Base-by-base conservation (phyloP, 495 filamentous ascomycete species). In the Diplogelasinospora grovesii region DNA sequence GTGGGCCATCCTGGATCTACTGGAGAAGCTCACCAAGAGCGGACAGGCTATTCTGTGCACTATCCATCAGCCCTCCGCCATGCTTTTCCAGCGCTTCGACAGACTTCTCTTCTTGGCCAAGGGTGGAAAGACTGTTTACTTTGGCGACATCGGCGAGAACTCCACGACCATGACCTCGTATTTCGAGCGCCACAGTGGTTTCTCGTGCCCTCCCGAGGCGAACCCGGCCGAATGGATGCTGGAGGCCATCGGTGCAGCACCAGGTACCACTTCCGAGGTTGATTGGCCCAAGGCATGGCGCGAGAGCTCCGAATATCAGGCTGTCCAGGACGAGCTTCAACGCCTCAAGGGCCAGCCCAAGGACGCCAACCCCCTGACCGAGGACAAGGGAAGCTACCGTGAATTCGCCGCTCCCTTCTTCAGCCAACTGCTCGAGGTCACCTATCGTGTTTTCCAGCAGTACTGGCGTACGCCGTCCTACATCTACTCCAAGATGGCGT, bases 151-250 rank as follows among this genome's bases (percentile, higher is more conserved):
- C 36, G 88, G 88, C 23, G 70, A 85, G 45, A 83, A 86, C 66
- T 86, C 86, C 0, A 71, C 72, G 18, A 82, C 69, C 13, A 60
- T 95, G 46, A 75, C 78, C 1, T 73, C 60, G 47, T 95, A 95
- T 63, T 95, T 95, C 49, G 83, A 92, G 62, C 68, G 71, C 33
- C 83, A 89, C 53, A 83, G 89, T 32, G 85, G 83, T 3, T 64
- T 71, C 14, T 69, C 77, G 28, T 95, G 88, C 60, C 83, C 84
- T 2, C 46, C 55, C 2, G 80, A 83, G 11, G 83, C 86, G n/a
- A 96, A 85, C 63, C 88, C 88, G 20, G 90, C 90, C 14, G 90
- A 97, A 64, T 95, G 86, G 85, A 95, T 97, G 86, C 70, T 97
- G 24, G 88, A 95, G 54, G 82, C 87, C 34, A 94, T 90, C 53